Evolutionary conservation across 2,329 filamentous ascomycete species (phyloP).

Genomic region (Metarhizium sp.): DNA sequence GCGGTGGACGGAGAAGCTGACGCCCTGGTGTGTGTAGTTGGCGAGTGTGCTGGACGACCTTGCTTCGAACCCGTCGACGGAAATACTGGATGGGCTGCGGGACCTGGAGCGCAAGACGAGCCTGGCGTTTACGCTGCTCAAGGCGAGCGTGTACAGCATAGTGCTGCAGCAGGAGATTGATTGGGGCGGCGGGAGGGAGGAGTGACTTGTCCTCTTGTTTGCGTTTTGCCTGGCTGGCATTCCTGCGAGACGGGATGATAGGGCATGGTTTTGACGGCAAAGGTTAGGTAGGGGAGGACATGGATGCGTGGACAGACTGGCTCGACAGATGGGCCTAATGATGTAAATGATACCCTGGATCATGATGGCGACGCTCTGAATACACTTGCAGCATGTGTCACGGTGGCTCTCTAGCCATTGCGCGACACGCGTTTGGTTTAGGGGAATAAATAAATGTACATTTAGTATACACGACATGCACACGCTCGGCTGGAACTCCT

Average conservation of each 20-base stretch:
- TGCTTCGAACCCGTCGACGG: constrained; percentile 62
- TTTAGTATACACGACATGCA: background rate
- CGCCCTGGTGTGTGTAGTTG: constrained; percentile 31
- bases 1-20: no score
- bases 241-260: no score
- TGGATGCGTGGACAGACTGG: background rate
- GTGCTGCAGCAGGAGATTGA: constrained; percentile 95
- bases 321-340: background rate
- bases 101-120: constrained; percentile 91
- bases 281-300: background rate
- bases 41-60: constrained; percentile 52
- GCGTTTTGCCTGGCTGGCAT: background rate
- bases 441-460: no score
- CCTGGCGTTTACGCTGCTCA: constrained; percentile 88
- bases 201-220: no score
- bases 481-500: background rate
- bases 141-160: constrained; percentile 98
- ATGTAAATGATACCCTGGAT: no score
- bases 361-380: no score
- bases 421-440: no score
- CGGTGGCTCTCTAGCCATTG: no score
- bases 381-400: no score
- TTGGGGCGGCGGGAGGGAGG: constrained; percentile 43
- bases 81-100: constrained; percentile 76
- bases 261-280: background rate